These are phyloP conservation scores for Puccinia triticina DNA, from an alignment of 1,284 basidiomycete genomes.

Conservation along the genomic window DNA sequence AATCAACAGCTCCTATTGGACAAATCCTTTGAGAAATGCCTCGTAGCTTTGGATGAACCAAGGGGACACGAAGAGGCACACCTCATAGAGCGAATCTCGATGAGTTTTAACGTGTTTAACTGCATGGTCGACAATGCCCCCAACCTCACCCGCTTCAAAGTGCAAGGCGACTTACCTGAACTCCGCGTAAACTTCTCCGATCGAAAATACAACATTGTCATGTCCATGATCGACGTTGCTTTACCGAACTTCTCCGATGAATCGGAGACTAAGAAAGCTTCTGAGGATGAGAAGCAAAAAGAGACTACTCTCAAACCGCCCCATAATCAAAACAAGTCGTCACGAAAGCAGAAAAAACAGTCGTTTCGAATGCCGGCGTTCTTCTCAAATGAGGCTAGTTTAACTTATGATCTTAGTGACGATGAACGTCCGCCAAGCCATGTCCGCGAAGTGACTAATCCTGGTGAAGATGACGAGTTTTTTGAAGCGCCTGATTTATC, in stretches of 20 bases:
- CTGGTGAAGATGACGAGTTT: slow-evolving; percentile 67
- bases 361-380: slow-evolving; percentile 45
- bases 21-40: slow-evolving; percentile 77
- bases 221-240: slow-evolving; percentile 88
- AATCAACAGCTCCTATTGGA: slow-evolving; percentile 80
- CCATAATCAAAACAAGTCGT: slow-evolving; percentile 31
- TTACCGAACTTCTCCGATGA: slow-evolving; percentile 75
- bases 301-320: slow-evolving; percentile 15
- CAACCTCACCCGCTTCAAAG: slow-evolving; percentile 85
- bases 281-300: slow-evolving; percentile 17
- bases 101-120: slow-evolving; percentile 87
- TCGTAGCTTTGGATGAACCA: slow-evolving; percentile 69
- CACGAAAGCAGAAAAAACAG: slow-evolving; percentile 35
- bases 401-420: slow-evolving; percentile 38
- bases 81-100: slow-evolving; percentile 88
- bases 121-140: slow-evolving; percentile 87
- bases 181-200: slow-evolving; percentile 94
- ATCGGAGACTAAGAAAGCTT: slow-evolving; percentile 61
- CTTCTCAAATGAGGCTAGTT: slow-evolving; percentile 51
- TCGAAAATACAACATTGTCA: slow-evolving; percentile 88
- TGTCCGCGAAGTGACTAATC: slow-evolving; percentile 54
- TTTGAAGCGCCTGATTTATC: slow-evolving; percentile 74
- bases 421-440: slow-evolving; percentile 29
- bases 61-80: slow-evolving; percentile 68
- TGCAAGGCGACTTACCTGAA: slow-evolving; percentile 84